Base-by-base conservation (phyloP, 1,284 basidiomycete species). In the Erythrobasidium hasegawianum region DNA sequence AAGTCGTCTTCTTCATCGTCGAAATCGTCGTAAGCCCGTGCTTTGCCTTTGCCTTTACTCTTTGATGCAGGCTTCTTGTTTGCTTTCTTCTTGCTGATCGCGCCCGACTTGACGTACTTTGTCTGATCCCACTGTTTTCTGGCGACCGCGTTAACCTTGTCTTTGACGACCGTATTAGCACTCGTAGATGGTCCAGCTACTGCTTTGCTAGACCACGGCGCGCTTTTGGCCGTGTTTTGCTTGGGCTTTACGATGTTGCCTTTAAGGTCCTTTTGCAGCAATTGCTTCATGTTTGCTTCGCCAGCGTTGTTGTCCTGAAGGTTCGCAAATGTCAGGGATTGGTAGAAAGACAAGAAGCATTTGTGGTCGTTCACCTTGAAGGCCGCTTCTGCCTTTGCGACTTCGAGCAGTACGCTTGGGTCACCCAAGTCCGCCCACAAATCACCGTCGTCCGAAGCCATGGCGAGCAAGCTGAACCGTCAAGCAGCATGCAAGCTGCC, bases 91-190 rank as follows among this genome's bases (percentile, higher is more conserved):
- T 82, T 78, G n/a, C 20, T 55, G n/a, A 26, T 29, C 4, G 39
- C 62, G 43, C 58, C 65, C n/a, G 39, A 84, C 78, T 88, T 88
- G 1, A 89, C 85, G 74, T 88, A 93, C 13, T 80, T 84, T 0
- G 90, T 89, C 24, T 89, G 85, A 75, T 94, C 89, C 91, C 92
- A 95, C 57, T 82, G 80, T 78, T 92, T 94, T 0, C 82, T 85
- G 75, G 85, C 86, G 57, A 79, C 81, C 1, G 83, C 55, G 26
- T 59, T 67, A 41, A 64, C 79, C 58, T 81, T 83, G 56, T 82
- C 81, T 8, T 83, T 83, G 4, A 47, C 22, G 11, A 57, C 50
- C 24, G 59, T 56, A 8, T 52, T 54, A n/a, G 57, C 39, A 72
- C 68, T 11, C 59, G 79, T 1, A 83, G 72, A 14, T 84, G 68